A percentile compares a stretch with the other conserved stretches of the same genome.
phyloP scores from a whole-genome alignment of 2,329 filamentous ascomycete species.

The Dactylonectria estremocensis region DNA sequence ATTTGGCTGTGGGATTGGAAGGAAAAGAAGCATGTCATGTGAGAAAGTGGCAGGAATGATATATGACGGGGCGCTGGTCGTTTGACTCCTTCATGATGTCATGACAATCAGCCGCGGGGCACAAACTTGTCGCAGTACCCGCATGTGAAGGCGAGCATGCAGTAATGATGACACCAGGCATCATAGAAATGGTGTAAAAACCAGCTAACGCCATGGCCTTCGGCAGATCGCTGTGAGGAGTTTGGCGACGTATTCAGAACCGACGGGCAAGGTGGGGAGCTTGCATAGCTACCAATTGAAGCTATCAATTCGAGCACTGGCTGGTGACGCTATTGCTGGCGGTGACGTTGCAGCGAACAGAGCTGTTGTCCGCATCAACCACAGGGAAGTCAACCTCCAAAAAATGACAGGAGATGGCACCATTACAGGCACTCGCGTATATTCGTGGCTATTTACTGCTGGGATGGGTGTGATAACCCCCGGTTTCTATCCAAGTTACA shows the following conservation, averaged over 20 bases:
- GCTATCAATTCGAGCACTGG: background rate
- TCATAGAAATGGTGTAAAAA: conserved; percentile 27
- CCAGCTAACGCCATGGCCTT: background rate
- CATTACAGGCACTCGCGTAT: too few relatives aligned
- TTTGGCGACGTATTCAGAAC: background rate
- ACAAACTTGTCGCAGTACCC: conserved; percentile 38
- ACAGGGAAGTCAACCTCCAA: background rate
- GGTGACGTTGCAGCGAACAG: too few relatives aligned
- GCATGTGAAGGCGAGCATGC: conserved; percentile 40
- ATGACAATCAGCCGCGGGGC: conserved; percentile 39
- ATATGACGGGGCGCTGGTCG: conserved; percentile 38
- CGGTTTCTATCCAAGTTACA: background rate
- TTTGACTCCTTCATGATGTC: conserved; percentile 47
- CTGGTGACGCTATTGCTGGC: background rate
- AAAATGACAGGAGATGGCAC: too few relatives aligned
- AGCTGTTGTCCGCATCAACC: background rate
- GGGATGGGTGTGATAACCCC: background rate
- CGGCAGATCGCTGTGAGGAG: background rate
- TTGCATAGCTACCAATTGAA: too few relatives aligned
- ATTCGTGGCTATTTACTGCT: background rate
- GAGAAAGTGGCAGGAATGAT: conserved; percentile 22
- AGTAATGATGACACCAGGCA: conserved; percentile 48
- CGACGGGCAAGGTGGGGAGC: background rate
- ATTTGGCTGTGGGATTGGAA: too few relatives aligned
- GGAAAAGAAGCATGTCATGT: conserved; percentile 6